Conservation (phyloP, 2,329 filamentous ascomycete species). For the Botrytis paeoniae region DNA sequence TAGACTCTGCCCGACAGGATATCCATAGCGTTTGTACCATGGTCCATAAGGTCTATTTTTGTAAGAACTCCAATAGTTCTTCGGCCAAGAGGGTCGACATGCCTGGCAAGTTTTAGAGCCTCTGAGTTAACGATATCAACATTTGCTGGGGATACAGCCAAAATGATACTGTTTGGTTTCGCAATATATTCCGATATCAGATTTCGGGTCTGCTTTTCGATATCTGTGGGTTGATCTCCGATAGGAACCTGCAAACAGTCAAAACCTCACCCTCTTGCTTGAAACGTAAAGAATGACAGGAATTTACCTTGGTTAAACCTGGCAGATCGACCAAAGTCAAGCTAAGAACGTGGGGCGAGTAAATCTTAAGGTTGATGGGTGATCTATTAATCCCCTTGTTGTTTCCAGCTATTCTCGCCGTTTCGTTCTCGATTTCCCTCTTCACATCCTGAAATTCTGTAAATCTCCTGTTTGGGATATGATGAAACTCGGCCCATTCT, state of each 20-base stretch:
- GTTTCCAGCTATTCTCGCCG: constrained; percentile 86
- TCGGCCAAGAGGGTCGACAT: constrained; percentile 92
- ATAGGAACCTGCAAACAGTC: constrained; percentile 70
- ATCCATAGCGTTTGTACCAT: constrained; percentile 95
- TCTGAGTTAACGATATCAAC: constrained; percentile 99
- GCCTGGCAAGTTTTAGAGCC: constrained; percentile 89
- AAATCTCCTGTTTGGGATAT: constrained; percentile 84
- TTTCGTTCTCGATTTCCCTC: constrained; percentile 96
- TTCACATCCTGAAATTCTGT: constrained; percentile 92
- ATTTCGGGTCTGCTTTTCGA: constrained; percentile 96
- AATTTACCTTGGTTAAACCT: constrained; percentile 81
- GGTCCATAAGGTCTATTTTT: constrained; percentile 97
- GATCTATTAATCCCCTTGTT: constrained; percentile 99
- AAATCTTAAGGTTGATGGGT: constrained; percentile 97
- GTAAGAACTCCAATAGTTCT: constrained; percentile 96
- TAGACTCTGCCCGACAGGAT: constrained; percentile 98
- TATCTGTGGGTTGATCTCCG: constrained; percentile 94
- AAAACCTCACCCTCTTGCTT: constrained; percentile 19
- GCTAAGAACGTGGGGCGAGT: constrained; percentile 94
- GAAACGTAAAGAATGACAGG: background rate
- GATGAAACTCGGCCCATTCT: constrained; percentile 94
- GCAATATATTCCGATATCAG: constrained; percentile 98
- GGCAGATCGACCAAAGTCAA: constrained; percentile 94
- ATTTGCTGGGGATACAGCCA: constrained; percentile 95
- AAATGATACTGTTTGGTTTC: constrained; percentile 96